These are phyloP conservation scores for Hyaloperonospora arabidopsidis DNA, from an alignment of 352 stramenopile species.

Conservation along the genomic window DNA sequence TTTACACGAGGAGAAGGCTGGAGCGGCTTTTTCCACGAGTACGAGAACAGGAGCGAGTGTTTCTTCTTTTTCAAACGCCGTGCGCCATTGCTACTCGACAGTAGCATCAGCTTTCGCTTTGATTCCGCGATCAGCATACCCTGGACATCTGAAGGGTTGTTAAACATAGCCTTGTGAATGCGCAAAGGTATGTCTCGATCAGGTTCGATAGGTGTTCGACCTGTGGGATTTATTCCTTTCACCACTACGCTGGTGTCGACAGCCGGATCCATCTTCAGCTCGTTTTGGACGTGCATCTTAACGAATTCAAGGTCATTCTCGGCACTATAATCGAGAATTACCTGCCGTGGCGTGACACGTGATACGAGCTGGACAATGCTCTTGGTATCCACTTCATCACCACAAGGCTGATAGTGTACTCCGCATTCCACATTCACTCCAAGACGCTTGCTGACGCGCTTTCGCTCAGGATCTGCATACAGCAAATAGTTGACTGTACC, in stretches of 20 bases:
- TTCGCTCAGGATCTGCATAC: slow-evolving; percentile 67
- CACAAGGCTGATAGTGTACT: slow-evolving; percentile 78
- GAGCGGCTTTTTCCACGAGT: slow-evolving; percentile 75
- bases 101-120: slow-evolving; percentile 75
- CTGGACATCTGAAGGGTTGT: slow-evolving; percentile 64
- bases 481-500: slow-evolving; percentile 78
- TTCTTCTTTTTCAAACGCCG: slow-evolving; percentile 82
- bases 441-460: slow-evolving; percentile 61
- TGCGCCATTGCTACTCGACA: slow-evolving; percentile 54
- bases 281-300: slow-evolving; percentile 46
- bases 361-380: slow-evolving; percentile 74
- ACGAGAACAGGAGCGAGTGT: slow-evolving; percentile 69
- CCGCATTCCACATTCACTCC: slow-evolving; percentile 63
- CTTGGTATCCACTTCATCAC: slow-evolving; percentile 79
- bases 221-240: slow-evolving; percentile 27
- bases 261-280: slow-evolving; percentile 38
- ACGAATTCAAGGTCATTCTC: slow-evolving; percentile 60
- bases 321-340: slow-evolving; percentile 56
- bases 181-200: slow-evolving; percentile 54
- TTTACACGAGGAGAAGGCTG: slow-evolving; percentile 55
- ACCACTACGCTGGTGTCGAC: slow-evolving; percentile 16
- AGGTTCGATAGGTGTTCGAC: slow-evolving; percentile 34
- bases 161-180: slow-evolving; percentile 84
- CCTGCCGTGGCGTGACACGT: slow-evolving; percentile 46
- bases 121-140: slow-evolving; percentile 69